Percentiles rank a stretch among this genome's conserved stretches.
phyloP scores from a whole-genome alignment of 768 basidiomycete genomes.

The Neoboletus subvelutipes region DNA sequence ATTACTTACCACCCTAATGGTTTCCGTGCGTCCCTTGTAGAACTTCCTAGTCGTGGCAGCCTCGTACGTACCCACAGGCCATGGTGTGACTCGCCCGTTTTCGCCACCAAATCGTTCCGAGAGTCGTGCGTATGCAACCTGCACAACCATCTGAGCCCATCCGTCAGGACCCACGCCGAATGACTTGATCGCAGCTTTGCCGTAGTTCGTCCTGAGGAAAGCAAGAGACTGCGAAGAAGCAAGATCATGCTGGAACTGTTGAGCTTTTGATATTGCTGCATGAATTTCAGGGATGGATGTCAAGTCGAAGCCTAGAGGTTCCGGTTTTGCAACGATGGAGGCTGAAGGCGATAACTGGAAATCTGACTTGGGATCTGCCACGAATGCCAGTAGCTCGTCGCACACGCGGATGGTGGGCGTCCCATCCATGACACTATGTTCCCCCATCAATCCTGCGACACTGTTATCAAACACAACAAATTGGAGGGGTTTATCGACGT shows the following conservation, averaged over 20 bases:
- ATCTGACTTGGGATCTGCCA: slow-evolving; percentile 64
- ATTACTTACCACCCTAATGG: slow-evolving; percentile 79
- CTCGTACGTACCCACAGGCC: slow-evolving; percentile 86
- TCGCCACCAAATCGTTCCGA: slow-evolving; percentile 35
- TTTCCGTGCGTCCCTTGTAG: slow-evolving; percentile 88
- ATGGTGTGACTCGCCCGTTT: slow-evolving; percentile 31
- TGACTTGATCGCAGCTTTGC: slow-evolving; percentile 81
- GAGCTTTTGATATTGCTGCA: slow-evolving; percentile 55
- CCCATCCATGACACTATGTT: slow-evolving; percentile 91
- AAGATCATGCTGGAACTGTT: slow-evolving; percentile 54
- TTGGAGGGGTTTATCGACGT: slow-evolving; percentile 90
- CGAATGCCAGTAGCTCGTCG: slow-evolving; percentile 62
- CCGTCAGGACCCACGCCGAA: slow-evolving; percentile 92
- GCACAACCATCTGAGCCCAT: slow-evolving; percentile 92
- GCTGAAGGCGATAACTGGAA: slow-evolving; percentile 42
- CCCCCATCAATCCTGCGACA: slow-evolving; percentile 85
- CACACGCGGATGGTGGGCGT: slow-evolving; percentile 76
- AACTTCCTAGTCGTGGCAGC: slow-evolving; percentile 89
- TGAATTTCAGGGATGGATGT: slow-evolving; percentile 35
- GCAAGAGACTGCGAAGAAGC: slow-evolving; percentile 61
- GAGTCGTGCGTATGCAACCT: slow-evolving; percentile 82
- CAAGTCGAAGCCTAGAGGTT: slow-evolving; percentile 64
- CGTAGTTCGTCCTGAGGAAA: slow-evolving; percentile 70
- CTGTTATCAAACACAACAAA: slow-evolving; percentile 84
- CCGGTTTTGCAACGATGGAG: slow-evolving; percentile 33